Evolutionary conservation across 169 alveolate genomes (phyloP).

Genomic region (Miamiensis avidus): DNA sequence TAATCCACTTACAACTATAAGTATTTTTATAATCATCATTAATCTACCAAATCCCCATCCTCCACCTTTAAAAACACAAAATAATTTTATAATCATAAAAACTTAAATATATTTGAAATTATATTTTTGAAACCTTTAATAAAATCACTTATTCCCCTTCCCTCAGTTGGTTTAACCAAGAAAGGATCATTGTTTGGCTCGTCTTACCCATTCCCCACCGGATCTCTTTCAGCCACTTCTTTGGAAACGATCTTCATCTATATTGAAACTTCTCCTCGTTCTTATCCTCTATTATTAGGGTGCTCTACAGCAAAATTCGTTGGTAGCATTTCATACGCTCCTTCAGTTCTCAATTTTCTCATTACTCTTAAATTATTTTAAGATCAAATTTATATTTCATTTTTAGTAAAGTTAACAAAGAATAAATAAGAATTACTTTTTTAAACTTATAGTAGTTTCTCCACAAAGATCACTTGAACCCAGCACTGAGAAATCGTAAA

Average conservation of each 20-base stretch:
- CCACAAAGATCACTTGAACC: neutral
- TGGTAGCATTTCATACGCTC: neutral
- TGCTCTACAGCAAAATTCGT: slow-evolving; percentile 55
- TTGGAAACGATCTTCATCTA: slow-evolving; percentile 61
- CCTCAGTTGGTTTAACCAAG: slow-evolving; percentile 73
- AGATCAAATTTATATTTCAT: too few relatives aligned
- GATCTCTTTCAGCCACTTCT: slow-evolving; percentile 69
- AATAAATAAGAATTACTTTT: too few relatives aligned
- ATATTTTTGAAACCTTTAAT: too few relatives aligned
- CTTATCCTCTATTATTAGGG: slow-evolving; percentile 59
- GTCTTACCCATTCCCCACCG: slow-evolving; percentile 84
- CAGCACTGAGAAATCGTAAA: neutral
- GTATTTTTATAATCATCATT: too few relatives aligned
- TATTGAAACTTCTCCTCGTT: slow-evolving; percentile 56
- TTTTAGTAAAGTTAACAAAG: too few relatives aligned
- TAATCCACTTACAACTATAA: too few relatives aligned
- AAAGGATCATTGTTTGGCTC: slow-evolving; percentile 84
- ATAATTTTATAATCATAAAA: too few relatives aligned
- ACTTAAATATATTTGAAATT: too few relatives aligned
- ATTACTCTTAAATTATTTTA: too few relatives aligned
- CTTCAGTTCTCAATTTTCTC: neutral
- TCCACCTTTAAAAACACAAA: too few relatives aligned
- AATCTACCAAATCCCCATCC: too few relatives aligned
- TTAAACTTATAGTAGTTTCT: neutral
- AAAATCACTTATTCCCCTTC: slow-evolving; percentile 78